A percentile compares a stretch with the other conserved stretches of the same genome.
These are phyloP conservation scores for Biscutella auriculata DNA, from an alignment of 441 rosid genomes.

Conservation along the genomic window DNA sequence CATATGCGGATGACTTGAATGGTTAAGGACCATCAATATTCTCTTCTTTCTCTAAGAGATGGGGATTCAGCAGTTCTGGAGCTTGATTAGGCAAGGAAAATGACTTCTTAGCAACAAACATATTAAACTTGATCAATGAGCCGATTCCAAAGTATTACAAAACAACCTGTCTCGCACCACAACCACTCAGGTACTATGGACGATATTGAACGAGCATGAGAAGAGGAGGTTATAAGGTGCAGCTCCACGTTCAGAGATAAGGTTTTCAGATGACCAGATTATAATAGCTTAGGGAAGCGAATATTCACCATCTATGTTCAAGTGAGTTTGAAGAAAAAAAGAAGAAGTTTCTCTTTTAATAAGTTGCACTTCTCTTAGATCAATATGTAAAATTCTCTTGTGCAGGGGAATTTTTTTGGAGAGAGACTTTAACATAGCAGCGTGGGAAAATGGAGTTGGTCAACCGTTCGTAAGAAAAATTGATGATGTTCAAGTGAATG, in stretches of 20 bases:
- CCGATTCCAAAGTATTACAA: constrained; percentile 27
- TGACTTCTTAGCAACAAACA: constrained; percentile 18
- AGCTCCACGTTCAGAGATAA: constrained; percentile 83
- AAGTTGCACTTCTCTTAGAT: background rate
- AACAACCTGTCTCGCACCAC: constrained; percentile 65
- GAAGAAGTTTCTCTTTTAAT: background rate
- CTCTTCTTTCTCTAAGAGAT: constrained; percentile 15
- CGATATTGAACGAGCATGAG: constrained; percentile 56
- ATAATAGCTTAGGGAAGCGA: constrained; percentile 53
- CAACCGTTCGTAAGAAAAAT: constrained; percentile 14
- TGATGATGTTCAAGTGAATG: constrained; percentile 29
- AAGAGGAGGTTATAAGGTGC: constrained; percentile 47
- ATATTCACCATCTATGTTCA: constrained; percentile 68
- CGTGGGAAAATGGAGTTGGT: constrained; percentile 56
- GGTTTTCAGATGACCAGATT: constrained; percentile 35
- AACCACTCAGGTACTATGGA: constrained; percentile 68
- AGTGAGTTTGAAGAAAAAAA: constrained; percentile 27
- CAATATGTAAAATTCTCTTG: background rate
- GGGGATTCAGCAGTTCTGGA: constrained; percentile 79
- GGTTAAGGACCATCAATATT: constrained; percentile 26
- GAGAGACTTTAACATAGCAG: constrained; percentile 47
- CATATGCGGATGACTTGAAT: constrained; percentile 38
- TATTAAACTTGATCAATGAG: constrained; percentile 16
- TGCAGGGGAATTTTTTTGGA: constrained; percentile 43
- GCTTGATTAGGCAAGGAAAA: background rate